Base-by-base conservation (phyloP, 2,329 filamentous ascomycete species). In the Zymoseptoria crescenta region DNA sequence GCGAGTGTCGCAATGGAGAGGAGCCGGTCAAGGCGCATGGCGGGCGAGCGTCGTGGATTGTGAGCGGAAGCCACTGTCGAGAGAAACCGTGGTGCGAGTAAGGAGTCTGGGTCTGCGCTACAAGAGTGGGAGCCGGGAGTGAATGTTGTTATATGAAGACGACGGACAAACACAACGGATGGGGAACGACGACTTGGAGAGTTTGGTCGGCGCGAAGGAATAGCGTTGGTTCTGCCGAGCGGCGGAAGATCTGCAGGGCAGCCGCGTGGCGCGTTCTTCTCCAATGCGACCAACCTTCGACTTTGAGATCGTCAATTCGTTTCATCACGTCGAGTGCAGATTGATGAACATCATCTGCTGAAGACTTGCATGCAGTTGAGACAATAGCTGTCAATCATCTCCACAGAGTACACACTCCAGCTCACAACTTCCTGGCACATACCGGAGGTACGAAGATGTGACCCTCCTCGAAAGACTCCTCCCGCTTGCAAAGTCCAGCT, bases 1-100 rank as follows among this genome's bases (percentile, higher is more conserved):
- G 51, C 51, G 51, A 81, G 65, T 28, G 74, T 65, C 21, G 74
- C 66, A n/a, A 50, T 20, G 41, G 51, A 24, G 20, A 52, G 24
- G 10, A 27, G 24, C 20, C 29, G 27, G n/a, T 19, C 24, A 28
- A 52, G 21, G n/a, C 51, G 51, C 51, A 52, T 52, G n/a, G 51
- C 49, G 24, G n/a, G 51, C 35, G 51, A 29, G 51, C 20, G 51
- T 30, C 7, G 51, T 28, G 24, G 16, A 52, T 19, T 10, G 24
- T 9, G 21, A 19, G 20, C 20, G 51, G 27, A 29, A 52, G 51
- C 51, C 24, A 52, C 51, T 28, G 51, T 27, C 51, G 24, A 29
- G 51, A 7, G 24, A 1, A 1, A 8, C n/a, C 10, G 29, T 28
- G 51, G 8, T 30, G n/a, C 9, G 35, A 6, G 35, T 45, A 13